Percentiles rank a stretch among this genome's conserved stretches.
Conservation (phyloP, 352 stramenopile genomes). For the Globisporangium irregulare region DNA sequence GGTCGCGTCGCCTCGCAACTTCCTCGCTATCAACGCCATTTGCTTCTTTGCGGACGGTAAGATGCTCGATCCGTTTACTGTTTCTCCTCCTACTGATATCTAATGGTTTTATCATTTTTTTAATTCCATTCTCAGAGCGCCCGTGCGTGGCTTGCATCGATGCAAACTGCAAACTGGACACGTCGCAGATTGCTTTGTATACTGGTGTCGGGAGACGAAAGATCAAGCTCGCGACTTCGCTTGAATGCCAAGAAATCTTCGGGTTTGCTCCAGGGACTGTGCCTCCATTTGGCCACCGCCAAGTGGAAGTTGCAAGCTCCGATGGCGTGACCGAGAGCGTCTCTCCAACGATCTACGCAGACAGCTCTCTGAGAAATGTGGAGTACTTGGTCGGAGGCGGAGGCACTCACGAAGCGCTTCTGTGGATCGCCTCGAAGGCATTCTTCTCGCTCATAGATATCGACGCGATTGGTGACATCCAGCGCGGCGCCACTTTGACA, state of each 20-base stretch:
- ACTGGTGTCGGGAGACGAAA: constrained; percentile 54
- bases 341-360: constrained; percentile 33
- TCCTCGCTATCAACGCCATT: constrained; percentile 67
- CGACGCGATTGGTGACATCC: constrained; percentile 41
- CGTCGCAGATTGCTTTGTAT: constrained; percentile 41
- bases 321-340: not conserved
- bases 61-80: not conserved
- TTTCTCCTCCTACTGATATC: not conserved
- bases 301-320: not conserved
- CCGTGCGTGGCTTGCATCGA: constrained; percentile 63
- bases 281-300: constrained; percentile 50
- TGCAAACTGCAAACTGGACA: constrained; percentile 63
- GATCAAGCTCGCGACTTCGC: constrained; percentile 60
- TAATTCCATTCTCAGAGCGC: constrained; percentile 24
- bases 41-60: constrained; percentile 75
- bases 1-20: constrained; percentile 20
- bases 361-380: constrained; percentile 30
- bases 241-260: constrained; percentile 61
- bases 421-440: constrained; percentile 37
- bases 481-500: constrained; percentile 25
- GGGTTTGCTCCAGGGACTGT: constrained; percentile 64
- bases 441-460: constrained; percentile 47
- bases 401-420: constrained; percentile 37
- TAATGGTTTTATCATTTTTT: not conserved
- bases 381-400: constrained; percentile 45